phyloP scores from a whole-genome alignment of 257 asterid genomes.

The Linderniella brevidens region DNA sequence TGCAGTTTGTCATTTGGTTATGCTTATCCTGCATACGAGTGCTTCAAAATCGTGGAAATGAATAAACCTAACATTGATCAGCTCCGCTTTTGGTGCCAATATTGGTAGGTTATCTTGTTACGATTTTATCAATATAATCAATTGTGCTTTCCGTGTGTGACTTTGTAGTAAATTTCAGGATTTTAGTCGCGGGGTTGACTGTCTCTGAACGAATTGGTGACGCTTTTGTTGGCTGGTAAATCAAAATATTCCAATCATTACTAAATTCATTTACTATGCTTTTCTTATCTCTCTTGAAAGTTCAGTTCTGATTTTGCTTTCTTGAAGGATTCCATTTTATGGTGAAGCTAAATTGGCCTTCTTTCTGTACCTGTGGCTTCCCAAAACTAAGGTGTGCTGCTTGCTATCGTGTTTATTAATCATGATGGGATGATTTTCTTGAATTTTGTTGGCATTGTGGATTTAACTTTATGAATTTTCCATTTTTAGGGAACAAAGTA shows the following conservation, averaged over 20 bases:
- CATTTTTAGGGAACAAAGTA: conserved; percentile 75
- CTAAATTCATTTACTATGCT: background rate
- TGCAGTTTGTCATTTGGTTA: conserved; percentile 72
- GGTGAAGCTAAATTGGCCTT: conserved; percentile 96
- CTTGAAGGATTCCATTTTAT: conserved; percentile 83
- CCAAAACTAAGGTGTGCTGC: conserved; percentile 65
- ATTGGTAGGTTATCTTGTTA: conserved; percentile 41
- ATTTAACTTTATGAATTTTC: background rate
- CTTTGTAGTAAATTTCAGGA: conserved; percentile 30
- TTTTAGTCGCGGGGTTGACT: conserved; percentile 65
- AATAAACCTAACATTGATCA: conserved; percentile 81
- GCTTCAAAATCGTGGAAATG: conserved; percentile 74
- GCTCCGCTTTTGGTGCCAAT: conserved; percentile 96
- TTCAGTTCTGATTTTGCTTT: conserved; percentile 5
- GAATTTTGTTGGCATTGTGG: no score
- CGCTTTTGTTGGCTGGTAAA: conserved; percentile 69
- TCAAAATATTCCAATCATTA: background rate
- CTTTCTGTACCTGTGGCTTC: conserved; percentile 77
- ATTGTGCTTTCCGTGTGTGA: conserved; percentile 7
- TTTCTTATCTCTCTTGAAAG: conserved; percentile 3
- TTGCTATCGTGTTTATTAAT: conserved; percentile 3
- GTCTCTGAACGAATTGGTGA: conserved; percentile 73
- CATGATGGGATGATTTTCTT: background rate
- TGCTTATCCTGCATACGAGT: conserved; percentile 82
- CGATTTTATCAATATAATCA: conserved; percentile 6